Base-by-base conservation (phyloP, 83 land plant species). In the Picea abies region DNA sequence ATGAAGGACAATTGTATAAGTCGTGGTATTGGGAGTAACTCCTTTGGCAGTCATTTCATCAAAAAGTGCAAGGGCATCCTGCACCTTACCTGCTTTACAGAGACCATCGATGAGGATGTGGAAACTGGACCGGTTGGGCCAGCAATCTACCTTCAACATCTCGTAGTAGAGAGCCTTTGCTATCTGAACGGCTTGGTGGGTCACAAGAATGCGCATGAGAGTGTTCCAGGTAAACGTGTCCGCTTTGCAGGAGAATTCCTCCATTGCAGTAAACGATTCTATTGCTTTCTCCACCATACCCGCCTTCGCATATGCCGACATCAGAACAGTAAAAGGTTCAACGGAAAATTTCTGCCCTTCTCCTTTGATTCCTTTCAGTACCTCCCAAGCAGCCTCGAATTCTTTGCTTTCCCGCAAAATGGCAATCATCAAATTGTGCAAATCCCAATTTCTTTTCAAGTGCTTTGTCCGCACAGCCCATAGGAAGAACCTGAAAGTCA, bases 21-120 rank as follows among this genome's bases (percentile, higher is more conserved):
- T 86, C 63, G 80, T 66, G 41, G n/a, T 73, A 84, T 86, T 80
- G 0, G 92, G 91, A 35, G 26, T 10, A 0, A 93, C 56, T 23
- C 89, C 89, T 60, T 63, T 85, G 29, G 84, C 75, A 4, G 62
- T 49, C 97, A 95, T 93, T 81, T 91, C 92, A 75, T 88, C 90
- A 49, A 93, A 89, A 83, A 91, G 10, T 5, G 17, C 5, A 11
- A 90, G 83, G 0, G 97, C 95, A 47, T 91, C 89, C 8, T 80
- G 17, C 20, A 82, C 80, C 79, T 72, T 86, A 35, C 87, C 87
- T 26, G 23, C 82, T 41, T 91, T 91, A 65, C 90, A 90, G 64
- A 88, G 78, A 64, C 91, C 92, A 76, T 89, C 65, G 29, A 93
- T 85, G 80, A 95, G 83, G 52, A 93, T 78, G 60, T 68, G 79